Evolutionary conservation across 805 yeast genomes (phyloP), one percentile per base, ranked within the genome.

Genomic region (Teunomyces gatunensis): DNA sequence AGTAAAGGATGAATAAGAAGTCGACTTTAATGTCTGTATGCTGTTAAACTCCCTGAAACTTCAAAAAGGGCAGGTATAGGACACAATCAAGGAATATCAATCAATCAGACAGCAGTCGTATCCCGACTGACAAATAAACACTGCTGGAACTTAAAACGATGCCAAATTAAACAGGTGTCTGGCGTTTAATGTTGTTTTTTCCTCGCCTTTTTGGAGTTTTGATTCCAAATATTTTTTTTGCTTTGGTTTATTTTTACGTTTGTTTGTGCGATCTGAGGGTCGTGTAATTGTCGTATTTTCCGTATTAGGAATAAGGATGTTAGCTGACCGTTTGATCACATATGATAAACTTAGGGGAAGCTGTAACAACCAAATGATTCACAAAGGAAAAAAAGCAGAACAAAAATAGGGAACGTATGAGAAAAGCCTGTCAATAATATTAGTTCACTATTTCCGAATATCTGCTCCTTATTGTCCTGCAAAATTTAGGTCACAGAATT

Each of bases 111-210:
- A 23, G 40, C 25, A 23, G 25, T 37, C 25, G 40, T 20, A 35
- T 23, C 23, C 40, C 25, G 40, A 37, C 40, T 23, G 40, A 37
- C 28, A 37, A 37, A 23, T 23, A 21, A 37, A 37, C 40, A 20
- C 25, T 37, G 25, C 28, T 37, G 18, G 13, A 23, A 23, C 40
- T 37, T 13, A 23, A 20, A 37, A 37, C 29, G 40, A 21, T 37
- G 40, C 29, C 40, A 23, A n/a, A 6, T n/a, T 23, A n/a, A 37
- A 37, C 40, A 5, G 23, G 23, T 13, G 40, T 37, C 40, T 37
- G 40, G 40, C 40, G 40, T 37, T 12, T 37, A 37, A 23, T 37
- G 40, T 34, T 34, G 37, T 37, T 37, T 37, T 37, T 37, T 37
- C 23, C 40, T 20, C 15, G 40, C 13, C 40, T 23, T 37, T 36